Base-by-base conservation (phyloP, 1,284 basidiomycete genomes). In the Mycena citricolor region DNA sequence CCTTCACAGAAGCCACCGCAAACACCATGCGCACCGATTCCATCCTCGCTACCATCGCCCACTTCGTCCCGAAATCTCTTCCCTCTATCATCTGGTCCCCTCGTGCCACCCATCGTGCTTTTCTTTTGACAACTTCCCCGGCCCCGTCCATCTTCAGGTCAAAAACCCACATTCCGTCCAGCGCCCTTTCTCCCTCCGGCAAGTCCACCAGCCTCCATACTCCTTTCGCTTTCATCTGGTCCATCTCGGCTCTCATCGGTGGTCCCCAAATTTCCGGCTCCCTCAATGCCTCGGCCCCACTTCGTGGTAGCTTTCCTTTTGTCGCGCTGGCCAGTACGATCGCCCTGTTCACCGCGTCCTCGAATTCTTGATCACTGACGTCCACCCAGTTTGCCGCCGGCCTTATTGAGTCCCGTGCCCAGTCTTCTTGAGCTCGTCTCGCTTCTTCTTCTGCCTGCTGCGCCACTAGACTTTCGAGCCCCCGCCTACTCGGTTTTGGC, bases 111-210 rank as follows among this genome's bases (percentile, higher is more conserved):
- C n/a, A 43, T 14, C 32, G 33, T 5, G n/a, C 32, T 22, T 43
- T 32, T n/a, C 20, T 16, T 19, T 14, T 32, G 14, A 8, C 14
- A 7, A 32, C 31, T 7, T 32, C 31, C n/a, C 31, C 31, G 31
- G 7, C n/a, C 10, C 31, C 31, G n/a, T 32, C 31, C 7, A 32
- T 19, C 20, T 32, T 32, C n/a, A 32, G 7, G 20, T 32, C 31
- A 14, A 16, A 32, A 10, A 32, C n/a, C 31, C 31, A 32, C 31
- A 32, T 32, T 29, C 36, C 36, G 43, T 21, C n/a, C n/a, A n/a
- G n/a, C n/a, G n/a, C 33, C 36, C 36, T 36, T 21, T 46, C 49
- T 1, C 46, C 52, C 4, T 28, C 11, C 4, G 52, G 52, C 13
- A 43, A 20, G 20, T 54, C 36, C 2, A 54, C 52, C 6, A 40